Evolutionary conservation across 1,139 yeast genomes (phyloP), one percentile per base, ranked within the genome.

Genomic region (Blastobotrys proliferans): DNA sequence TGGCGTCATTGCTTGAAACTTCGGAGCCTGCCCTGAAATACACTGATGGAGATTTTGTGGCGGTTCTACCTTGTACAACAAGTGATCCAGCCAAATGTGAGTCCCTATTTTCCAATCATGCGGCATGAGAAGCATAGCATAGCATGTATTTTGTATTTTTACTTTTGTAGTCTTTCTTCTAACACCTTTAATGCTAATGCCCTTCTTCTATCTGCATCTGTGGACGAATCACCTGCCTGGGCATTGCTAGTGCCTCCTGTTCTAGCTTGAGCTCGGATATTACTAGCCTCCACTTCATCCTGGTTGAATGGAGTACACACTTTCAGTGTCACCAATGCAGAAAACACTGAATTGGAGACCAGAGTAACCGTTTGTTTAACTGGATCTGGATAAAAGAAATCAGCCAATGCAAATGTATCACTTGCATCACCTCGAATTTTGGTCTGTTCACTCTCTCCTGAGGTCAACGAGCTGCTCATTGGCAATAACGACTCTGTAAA

Each of bases 161-260:
- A 34, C 19, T 21, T 33, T 17, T 40, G 38, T 34, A 57, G 30
- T 55, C 94, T 72, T 56, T 85, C 92, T 56, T 85, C 94, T 47
- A 87, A 69, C 21, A 85, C 90, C 56, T 83, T 84, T 45, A 87
- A 66, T 0, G 96, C 96, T 38, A 87, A 78, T 54, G 84, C 92
- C 61, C 94, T 74, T 63, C 96, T 75, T 61, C 96, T 76, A 58
- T 87, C 95, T 14, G 92, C 90, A 81, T 32, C 83, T 2, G 58
- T 61, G 26, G 51, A 46, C n/a, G 48, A 37, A 6, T 38, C 47
- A n/a, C n/a, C n/a, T 6, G 50, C 34, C 14, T 46, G 21, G 34
- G 28, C 40, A 24, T 39, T 42, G 41, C 26, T 39, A 40, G 45
- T 44, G 46, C 37, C 27, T 40, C 37, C 26, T 32, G 39, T 26